A percentile compares a stretch with the other conserved stretches of the same genome.
These are phyloP conservation scores for Nemania abortiva DNA, from an alignment of 2,329 filamentous ascomycete species.

Conservation along the genomic window DNA sequence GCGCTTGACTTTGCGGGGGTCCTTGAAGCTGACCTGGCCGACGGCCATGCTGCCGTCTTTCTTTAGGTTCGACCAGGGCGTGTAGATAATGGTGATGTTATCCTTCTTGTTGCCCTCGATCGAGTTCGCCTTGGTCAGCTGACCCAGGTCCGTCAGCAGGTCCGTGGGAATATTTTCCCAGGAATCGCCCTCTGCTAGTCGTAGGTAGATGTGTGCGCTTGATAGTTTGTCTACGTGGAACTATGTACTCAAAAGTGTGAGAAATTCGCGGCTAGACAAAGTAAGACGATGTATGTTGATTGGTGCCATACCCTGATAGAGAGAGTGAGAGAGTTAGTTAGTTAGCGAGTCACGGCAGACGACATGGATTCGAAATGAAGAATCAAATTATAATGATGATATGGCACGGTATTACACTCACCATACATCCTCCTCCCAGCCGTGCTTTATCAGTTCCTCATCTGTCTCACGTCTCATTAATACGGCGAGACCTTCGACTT, in stretches of 20 bases:
- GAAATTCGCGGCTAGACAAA: not conserved
- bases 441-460: constrained; percentile 94
- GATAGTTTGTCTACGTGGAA: constrained; percentile 99
- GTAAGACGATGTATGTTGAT: not conserved
- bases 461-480: constrained; percentile 67
- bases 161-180: constrained; percentile 86
- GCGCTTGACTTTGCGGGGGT: constrained; percentile 85
- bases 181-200: constrained; percentile 79
- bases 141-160: constrained; percentile 88
- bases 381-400: not conserved
- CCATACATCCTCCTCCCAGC: constrained; percentile 97
- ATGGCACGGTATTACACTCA: constrained; percentile 55
- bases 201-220: constrained; percentile 95
- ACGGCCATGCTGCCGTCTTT: constrained; percentile 97
- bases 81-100: constrained; percentile 96
- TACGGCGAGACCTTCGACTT: constrained; percentile 26
- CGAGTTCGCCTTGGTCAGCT: constrained; percentile 98
- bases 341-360: not conserved
- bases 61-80: constrained; percentile 94
- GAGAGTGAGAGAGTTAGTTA: constrained; percentile 17
- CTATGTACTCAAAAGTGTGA: constrained; percentile 56
- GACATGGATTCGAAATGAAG: constrained; percentile 17
- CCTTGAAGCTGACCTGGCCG: constrained; percentile 95
- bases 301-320: constrained; percentile 47
- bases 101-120: constrained; percentile 99